Base-by-base conservation (phyloP, 2,329 filamentous ascomycete species). In the Pseudocercospora fijiensis region DNA sequence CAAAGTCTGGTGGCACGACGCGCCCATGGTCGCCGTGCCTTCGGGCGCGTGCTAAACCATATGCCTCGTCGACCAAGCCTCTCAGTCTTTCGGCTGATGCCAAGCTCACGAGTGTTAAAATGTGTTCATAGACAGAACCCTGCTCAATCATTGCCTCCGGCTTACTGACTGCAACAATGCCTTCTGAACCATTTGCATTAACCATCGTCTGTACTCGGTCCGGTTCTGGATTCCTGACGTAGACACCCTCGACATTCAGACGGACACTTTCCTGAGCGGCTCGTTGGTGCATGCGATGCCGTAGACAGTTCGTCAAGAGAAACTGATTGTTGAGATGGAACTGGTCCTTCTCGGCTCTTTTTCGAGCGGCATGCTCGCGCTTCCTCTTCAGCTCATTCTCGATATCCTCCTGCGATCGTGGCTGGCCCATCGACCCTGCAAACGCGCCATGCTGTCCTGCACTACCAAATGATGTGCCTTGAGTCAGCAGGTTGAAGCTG, bases 31-130 rank as follows among this genome's bases (percentile, higher is more conserved):
- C 91, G 20, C 89, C 90, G 65, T 84, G 87, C 73, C 91, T 89
- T 60, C 94, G 86, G 64, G 86, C 90, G 64, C 84, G 83, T 2
- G 91, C 86, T 52, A 96, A 78, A 9, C 84, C 83, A 60, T 88
- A 85, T 10, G 91, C 88, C 71, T 96, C 92, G 72, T 93, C 90
- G 3, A 97, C 74, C 28, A 97, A 78, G 11, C 87, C 86, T 59
- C 90, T 84, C 41, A 97, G 71, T 27, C 92, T 85, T 70, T 96
- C 90, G 74, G 94, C 91, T 9, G 91, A 88, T 18, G 91, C 90
- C 62, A 97, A 84, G 5, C 92, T 95, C 63, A 97, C 76, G 16
- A 97, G 82, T 26, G 91, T 90, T 51, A 97, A 79, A 69, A 97
- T 90, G 65, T 96, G 92, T 13, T 90, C 89, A 33, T 96, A 81